Evolutionary conservation across 2,329 filamentous ascomycete genomes (phyloP), one percentile per base, ranked within the genome.

Genomic region (Colletotrichum shisoi): DNA sequence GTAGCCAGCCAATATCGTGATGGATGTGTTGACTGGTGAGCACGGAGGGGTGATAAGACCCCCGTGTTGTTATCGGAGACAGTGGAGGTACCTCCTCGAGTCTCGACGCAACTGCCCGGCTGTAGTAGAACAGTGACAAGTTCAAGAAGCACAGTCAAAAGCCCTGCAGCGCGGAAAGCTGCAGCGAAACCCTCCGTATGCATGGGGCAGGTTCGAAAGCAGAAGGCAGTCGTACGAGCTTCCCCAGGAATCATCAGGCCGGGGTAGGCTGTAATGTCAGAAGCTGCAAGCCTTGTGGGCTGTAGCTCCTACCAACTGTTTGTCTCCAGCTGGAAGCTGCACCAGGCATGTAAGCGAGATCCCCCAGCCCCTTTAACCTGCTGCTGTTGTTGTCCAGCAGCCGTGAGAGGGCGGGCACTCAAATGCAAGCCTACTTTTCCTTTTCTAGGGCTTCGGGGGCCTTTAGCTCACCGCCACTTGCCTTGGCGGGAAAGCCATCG

Each of bases 381-480:
- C 53, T 53, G 17, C 57, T 52, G 24, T 52, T n/a, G 24, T 37
- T 54, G 62, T 61, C 53, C 39, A 34, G 34, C 56, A 34, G 57
- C 57, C 42, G 37, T 19, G 51, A 61, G 45, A 57, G 7, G 45
- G 48, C 45, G 52, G 45, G 31, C 39, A 37, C n/a, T 56, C n/a
- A 44, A 27, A 42, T 44, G 57, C 49, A 62, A n/a, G 48, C 31
- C 49, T 45, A 56, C 44, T 44, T 27, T 66, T 59, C 48, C 48
- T 44, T 27, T 66, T 59, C 48, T 42, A 63, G 64, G 64, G 52
- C 59, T 57, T 64, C 42, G 27, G 42, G 19, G 21, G 40, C 59
- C 45, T 52, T 31, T 51, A 52, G 65, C 65, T 68, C 65, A 68
- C 65, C 65, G 65, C 65, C 65, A 64, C 61, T 68, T 68, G 61